phyloP scores from a whole-genome alignment of 208 protist genomes.

The Trypanosoma rangeli region DNA sequence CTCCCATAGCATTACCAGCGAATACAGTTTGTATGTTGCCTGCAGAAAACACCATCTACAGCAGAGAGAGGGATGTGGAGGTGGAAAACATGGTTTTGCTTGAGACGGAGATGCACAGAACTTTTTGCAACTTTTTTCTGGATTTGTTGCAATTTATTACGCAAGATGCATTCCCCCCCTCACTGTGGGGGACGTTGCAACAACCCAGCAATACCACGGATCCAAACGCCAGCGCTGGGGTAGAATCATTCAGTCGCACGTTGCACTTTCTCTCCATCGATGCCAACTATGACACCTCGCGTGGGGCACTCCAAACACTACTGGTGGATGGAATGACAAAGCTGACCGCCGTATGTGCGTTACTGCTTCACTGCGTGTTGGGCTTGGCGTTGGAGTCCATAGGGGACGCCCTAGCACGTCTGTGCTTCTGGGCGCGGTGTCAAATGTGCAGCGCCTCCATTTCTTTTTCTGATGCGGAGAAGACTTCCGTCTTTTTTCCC shows the following conservation, averaged over 20 bases:
- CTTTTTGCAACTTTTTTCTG: conserved; percentile 41
- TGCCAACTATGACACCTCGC: conserved; percentile 42
- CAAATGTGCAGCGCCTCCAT: not conserved
- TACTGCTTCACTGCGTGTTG: conserved; percentile 25
- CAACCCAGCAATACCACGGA: not conserved
- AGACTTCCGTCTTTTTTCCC: not conserved
- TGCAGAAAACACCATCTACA: not conserved
- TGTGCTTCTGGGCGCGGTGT: conserved; percentile 19
- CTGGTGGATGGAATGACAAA: conserved; percentile 17
- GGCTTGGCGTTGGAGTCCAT: conserved; percentile 29
- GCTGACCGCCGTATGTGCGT: conserved; percentile 18
- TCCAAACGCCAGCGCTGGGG: not conserved
- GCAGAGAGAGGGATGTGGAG: conserved; percentile 1
- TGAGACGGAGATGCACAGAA: conserved; percentile 51
- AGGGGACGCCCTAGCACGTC: conserved; percentile 26
- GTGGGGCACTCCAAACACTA: conserved; percentile 15
- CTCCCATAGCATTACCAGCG: not conserved
- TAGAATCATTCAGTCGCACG: conserved; percentile 38
- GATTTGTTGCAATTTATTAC: conserved; percentile 41
- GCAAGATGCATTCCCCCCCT: conserved; percentile 47
- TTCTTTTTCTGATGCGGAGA: not conserved
- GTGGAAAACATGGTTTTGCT: conserved; percentile 28
- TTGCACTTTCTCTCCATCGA: conserved; percentile 60
- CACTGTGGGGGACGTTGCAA: conserved; percentile 24
- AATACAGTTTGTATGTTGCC: not conserved